Percentiles rank a stretch among this genome's conserved stretches.
These are phyloP conservation scores for Triticum urartu DNA, from an alignment of 176 grass and related monocot genomes.

Conservation along the genomic window DNA sequence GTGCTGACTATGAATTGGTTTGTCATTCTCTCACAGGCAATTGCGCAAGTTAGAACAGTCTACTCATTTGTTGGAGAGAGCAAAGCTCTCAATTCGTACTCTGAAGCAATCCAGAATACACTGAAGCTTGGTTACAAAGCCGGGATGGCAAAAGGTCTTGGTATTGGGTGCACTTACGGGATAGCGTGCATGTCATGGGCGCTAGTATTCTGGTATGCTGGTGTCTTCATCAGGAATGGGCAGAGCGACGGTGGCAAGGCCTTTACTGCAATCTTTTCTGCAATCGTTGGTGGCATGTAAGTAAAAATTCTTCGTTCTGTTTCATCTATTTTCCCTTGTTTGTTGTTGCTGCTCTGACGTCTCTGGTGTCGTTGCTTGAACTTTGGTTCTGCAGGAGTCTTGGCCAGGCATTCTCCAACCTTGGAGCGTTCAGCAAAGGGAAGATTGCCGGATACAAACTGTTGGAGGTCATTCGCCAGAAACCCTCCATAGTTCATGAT, in stretches of 20 bases:
- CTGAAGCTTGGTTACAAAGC: slow-evolving; percentile 96
- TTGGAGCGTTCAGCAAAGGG: slow-evolving; percentile 98
- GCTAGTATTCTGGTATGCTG: slow-evolving; percentile 95
- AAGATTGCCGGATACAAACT: slow-evolving; percentile 96
- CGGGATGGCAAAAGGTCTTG: slow-evolving; percentile 97
- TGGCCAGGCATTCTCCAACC: slow-evolving; percentile 97
- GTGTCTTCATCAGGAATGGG: slow-evolving; percentile 93
- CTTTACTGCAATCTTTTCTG: slow-evolving; percentile 95
- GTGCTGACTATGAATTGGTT: slow-evolving; percentile 2
- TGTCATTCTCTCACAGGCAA: slow-evolving; percentile 48
- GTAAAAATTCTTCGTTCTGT: slow-evolving; percentile 17
- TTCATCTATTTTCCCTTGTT: background rate
- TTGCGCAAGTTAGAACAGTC: slow-evolving; percentile 96
- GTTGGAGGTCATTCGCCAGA: slow-evolving; percentile 88
- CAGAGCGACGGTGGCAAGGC: slow-evolving; percentile 92
- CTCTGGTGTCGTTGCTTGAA: background rate
- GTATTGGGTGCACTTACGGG: slow-evolving; percentile 94
- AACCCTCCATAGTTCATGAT: slow-evolving; percentile 83
- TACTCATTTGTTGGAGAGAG: slow-evolving; percentile 96
- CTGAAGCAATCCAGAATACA: slow-evolving; percentile 88
- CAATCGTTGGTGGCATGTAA: slow-evolving; percentile 93
- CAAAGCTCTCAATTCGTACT: slow-evolving; percentile 93
- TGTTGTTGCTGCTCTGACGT: background rate
- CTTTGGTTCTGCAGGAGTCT: slow-evolving; percentile 69
- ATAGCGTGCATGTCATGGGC: slow-evolving; percentile 99